Base-by-base conservation (phyloP, 1,284 basidiomycete species). In the Sanghuangporus sanghuang region DNA sequence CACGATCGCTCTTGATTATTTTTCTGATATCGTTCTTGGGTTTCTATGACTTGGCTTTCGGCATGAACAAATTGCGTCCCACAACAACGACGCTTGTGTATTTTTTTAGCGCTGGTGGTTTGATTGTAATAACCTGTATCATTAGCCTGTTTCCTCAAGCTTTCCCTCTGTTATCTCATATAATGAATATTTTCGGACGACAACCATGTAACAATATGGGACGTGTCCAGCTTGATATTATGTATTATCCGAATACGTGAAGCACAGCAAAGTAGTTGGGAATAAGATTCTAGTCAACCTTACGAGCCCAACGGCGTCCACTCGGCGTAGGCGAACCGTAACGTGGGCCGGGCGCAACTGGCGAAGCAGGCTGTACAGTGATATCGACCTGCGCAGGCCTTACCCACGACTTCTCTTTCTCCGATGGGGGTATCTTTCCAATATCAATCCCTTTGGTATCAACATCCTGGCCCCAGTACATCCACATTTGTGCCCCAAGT, bases 401-500 rank as follows among this genome's bases (percentile, higher is more conserved):
- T 32, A 46, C 63, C 50, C 58, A 61, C 8, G 46, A 60, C 63
- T 67, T 69, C 48, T 67, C 67, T 53, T 67, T 68, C 46, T 67
- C 58, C 38, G 61, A 53, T 6, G 59, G 36, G 3, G 62, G 39
- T 23, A 48, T 7, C 50, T 61, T 64, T 21, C 66, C 62, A 21
- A 64, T 56, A 57, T 63, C 65, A 16, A 64, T 61, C 12, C 71
- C 73, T 64, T 75, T 76, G 11, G 64, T 68, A 27, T 71, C 71
- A 46, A 72, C 78, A 49, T 81, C 83, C 65, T 81, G 80, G 9
- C 86, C 86, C 91, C 92, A 93, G 73, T 92, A 96, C 74, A 84
- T 74, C 79, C 86, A 86, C 82, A 97, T 82, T 76, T 97, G 95
- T 6, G 77, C 73, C 0, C 89, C 94, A 18, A 97, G 76, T 12